These are phyloP conservation scores for Hordeum marinum DNA, from an alignment of 176 grass and related monocot species.

Conservation along the genomic window DNA sequence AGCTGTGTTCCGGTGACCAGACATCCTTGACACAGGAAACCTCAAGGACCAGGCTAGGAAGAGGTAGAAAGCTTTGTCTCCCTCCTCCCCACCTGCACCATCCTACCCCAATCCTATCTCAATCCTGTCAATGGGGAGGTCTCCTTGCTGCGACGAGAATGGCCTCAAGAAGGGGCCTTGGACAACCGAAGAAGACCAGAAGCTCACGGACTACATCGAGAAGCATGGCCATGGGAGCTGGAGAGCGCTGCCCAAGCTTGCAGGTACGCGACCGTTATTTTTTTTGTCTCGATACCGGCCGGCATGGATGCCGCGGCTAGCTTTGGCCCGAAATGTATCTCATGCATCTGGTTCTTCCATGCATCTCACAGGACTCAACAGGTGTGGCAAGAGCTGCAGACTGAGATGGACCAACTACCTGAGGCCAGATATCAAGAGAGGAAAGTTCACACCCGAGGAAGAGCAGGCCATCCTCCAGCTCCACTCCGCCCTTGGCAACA, in stretches of 20 bases:
- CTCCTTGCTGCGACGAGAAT: conserved; percentile 78
- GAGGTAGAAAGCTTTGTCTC: conserved; percentile 27
- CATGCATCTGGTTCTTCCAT: background rate
- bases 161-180: conserved; percentile 97
- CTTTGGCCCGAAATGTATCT: conserved; percentile 22
- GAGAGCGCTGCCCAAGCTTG: conserved; percentile 85
- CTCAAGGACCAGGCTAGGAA: conserved; percentile 2
- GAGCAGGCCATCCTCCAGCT: conserved; percentile 83
- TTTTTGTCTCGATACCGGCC: background rate
- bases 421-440: conserved; percentile 93
- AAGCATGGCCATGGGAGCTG: conserved; percentile 86
- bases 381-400: conserved; percentile 97
- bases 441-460: conserved; percentile 81
- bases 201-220: conserved; percentile 70
- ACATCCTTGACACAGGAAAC: conserved; percentile 35
- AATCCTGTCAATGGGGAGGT: conserved; percentile 70
- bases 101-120: conserved; percentile 13
- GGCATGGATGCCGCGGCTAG: background rate
- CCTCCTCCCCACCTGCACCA: conserved; percentile 43
- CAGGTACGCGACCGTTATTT: conserved; percentile 47
- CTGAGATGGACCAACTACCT: conserved; percentile 99
- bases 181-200: conserved; percentile 85
- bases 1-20: conserved; percentile 59
- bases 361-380: conserved; percentile 65
- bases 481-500: conserved; percentile 91